A percentile compares a stretch with the other conserved stretches of the same genome.
These are phyloP conservation scores for Actinomucor elegans DNA, from an alignment of 371 early-diverging fungal genomes.

Conservation along the genomic window DNA sequence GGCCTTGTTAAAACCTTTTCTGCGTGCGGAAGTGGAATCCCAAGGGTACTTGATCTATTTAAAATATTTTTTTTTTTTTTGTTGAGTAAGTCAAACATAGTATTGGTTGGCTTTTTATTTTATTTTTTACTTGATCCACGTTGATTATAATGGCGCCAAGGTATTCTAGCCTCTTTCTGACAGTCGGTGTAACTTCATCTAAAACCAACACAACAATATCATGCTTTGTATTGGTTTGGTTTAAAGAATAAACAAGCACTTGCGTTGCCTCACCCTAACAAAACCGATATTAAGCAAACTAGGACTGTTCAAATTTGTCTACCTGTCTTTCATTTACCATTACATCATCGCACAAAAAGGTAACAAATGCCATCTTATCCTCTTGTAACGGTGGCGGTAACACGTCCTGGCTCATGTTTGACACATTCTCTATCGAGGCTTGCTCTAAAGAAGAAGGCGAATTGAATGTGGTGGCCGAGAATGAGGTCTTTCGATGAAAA, in stretches of 20 bases:
- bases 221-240: conserved; percentile 19
- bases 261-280: conserved; percentile 29
- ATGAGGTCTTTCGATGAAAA: neutral
- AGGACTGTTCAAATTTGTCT: neutral
- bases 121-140: conserved; percentile 29
- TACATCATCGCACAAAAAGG: conserved; percentile 40
- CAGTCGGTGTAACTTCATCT: conserved; percentile 19
- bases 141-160: conserved; percentile 31
- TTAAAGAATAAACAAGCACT: conserved; percentile 34
- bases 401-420: too few species aligned
- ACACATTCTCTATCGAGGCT: too few species aligned
- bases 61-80: neutral
- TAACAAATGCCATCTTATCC: conserved; percentile 26
- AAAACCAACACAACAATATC: conserved; percentile 36
- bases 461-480: neutral
- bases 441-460: too few species aligned
- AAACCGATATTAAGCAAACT: neutral
- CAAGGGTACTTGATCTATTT: conserved; percentile 34
- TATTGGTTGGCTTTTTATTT: too few species aligned
- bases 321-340: conserved; percentile 22
- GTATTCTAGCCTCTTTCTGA: conserved; percentile 15
- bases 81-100: neutral
- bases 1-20: conserved; percentile 38
- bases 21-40: conserved; percentile 22
- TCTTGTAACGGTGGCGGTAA: too few species aligned